phyloP scores from a whole-genome alignment of 1,139 yeast genomes.

The Pichia sp. region DNA sequence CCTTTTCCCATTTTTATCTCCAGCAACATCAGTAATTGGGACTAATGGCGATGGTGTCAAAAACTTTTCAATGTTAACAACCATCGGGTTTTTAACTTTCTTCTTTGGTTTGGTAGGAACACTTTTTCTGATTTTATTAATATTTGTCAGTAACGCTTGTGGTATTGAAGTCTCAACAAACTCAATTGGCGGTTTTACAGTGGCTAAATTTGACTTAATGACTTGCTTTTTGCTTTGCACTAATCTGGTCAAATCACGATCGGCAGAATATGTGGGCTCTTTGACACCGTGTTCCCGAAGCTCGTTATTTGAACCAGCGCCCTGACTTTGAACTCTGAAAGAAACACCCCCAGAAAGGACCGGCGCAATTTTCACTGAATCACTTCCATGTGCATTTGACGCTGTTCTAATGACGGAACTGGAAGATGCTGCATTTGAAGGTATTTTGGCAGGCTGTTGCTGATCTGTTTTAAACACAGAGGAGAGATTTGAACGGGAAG shows the following conservation, averaged over 20 bases:
- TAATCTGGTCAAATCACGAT: not conserved
- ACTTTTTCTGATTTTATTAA: not conserved
- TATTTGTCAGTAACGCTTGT: not conserved
- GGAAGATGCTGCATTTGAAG: not conserved
- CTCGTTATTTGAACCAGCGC: no score
- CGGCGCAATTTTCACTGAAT: constrained; percentile 7
- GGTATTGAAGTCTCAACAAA: not conserved
- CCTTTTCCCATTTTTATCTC: constrained; percentile 7
- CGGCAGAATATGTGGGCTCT: no score
- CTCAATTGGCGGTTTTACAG: not conserved
- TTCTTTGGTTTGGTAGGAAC: constrained; percentile 3
- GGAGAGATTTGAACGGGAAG: no score
- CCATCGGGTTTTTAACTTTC: constrained; percentile 4
- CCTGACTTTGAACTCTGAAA: not conserved
- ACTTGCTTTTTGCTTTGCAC: not conserved
- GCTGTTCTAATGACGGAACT: not conserved
- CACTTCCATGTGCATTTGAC: not conserved
- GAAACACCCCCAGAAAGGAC: constrained; percentile 1
- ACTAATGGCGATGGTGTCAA: constrained; percentile 13
- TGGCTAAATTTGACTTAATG: not conserved
- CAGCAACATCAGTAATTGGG: not conserved
- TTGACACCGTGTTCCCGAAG: no score
- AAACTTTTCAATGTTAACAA: constrained; percentile 11
- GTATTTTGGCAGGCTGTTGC: no score
- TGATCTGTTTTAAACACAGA: no score